phyloP scores from a whole-genome alignment of 2,329 filamentous ascomycete species.

The Ophiosphaerella narmari region DNA sequence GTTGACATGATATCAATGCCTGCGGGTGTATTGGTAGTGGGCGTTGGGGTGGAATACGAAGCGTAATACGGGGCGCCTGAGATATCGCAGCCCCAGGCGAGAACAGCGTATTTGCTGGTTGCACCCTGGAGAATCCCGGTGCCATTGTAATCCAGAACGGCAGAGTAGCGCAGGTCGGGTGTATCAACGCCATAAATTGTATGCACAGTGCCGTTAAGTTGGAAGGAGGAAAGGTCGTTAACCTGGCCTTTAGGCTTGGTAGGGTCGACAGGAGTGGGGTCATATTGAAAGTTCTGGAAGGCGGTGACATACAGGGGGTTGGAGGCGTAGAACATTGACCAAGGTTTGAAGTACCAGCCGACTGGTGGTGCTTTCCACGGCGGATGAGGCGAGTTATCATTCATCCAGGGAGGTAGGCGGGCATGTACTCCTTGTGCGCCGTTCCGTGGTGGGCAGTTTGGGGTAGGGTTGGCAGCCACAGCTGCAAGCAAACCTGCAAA shows the following conservation, averaged over 20 bases:
- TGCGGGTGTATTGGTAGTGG: slow-evolving; percentile 11
- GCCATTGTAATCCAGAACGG: slow-evolving; percentile 11
- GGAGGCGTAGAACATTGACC: slow-evolving; percentile 20
- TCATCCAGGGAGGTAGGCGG: slow-evolving; percentile 6
- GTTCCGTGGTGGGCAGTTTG: slow-evolving; percentile 3
- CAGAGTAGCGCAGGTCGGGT: neutral
- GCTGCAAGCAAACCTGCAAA: too few species aligned
- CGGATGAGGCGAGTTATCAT: neutral
- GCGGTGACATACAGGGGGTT: slow-evolving; percentile 9
- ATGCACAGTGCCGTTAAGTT: slow-evolving; percentile 17
- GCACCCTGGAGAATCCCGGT: slow-evolving; percentile 20
- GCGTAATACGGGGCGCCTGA: slow-evolving; percentile 13
- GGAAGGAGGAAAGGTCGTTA: slow-evolving; percentile 26
- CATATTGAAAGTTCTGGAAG: slow-evolving; percentile 23
- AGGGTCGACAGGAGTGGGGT: slow-evolving; percentile 14
- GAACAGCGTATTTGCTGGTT: slow-evolving; percentile 11
- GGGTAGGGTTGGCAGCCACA: too few species aligned
- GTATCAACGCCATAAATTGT: slow-evolving; percentile 23
- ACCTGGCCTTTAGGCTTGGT: slow-evolving; percentile 8
- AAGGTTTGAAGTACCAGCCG: slow-evolving; percentile 22
- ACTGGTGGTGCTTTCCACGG: slow-evolving; percentile 11
- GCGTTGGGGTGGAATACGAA: slow-evolving; percentile 14
- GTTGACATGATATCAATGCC: slow-evolving; percentile 24
- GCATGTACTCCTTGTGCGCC: slow-evolving; percentile 5
- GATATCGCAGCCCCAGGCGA: slow-evolving; percentile 25